phyloP scores from a whole-genome alignment of 192 early-diverging fungal species.

The Linnemannia zychae region DNA sequence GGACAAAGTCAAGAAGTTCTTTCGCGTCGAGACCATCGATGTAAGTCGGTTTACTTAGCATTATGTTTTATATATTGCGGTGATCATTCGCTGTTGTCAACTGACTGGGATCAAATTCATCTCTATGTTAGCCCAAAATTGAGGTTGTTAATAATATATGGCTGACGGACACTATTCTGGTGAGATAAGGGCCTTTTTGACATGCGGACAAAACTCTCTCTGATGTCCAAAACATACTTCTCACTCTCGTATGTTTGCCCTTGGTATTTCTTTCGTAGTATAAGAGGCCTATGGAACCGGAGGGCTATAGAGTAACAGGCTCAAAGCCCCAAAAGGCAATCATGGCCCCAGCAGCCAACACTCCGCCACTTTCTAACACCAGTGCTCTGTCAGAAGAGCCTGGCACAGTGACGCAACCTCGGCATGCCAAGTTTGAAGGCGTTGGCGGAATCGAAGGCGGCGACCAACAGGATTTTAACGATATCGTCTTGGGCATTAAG shows the following conservation, averaged over 20 bases:
- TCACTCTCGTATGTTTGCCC: not conserved
- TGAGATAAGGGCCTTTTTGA: not conserved
- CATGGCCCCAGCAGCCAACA: constrained; percentile 1
- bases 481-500: constrained; percentile 39
- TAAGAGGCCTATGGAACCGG: constrained; percentile 35
- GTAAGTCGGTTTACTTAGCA: not conserved
- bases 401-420: not conserved
- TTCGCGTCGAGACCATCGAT: constrained; percentile 19
- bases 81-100: too few relatives aligned
- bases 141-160: constrained; percentile 29
- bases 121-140: constrained; percentile 14
- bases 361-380: not conserved
- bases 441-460: not conserved
- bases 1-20: constrained; percentile 21
- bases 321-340: not conserved
- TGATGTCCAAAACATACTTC: not conserved
- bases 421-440: constrained; percentile 22
- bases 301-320: not conserved
- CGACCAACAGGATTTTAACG: constrained; percentile 14
- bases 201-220: not conserved
- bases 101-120: too few relatives aligned
- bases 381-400: not conserved
- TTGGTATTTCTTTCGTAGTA: constrained; percentile 1
- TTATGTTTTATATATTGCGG: not conserved
- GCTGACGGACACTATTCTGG: constrained; percentile 34